Percentiles rank a stretch among this genome's conserved stretches.
phyloP scores from a whole-genome alignment of 2,329 filamentous ascomycete genomes.

The Ampelomyces quisqualis region DNA sequence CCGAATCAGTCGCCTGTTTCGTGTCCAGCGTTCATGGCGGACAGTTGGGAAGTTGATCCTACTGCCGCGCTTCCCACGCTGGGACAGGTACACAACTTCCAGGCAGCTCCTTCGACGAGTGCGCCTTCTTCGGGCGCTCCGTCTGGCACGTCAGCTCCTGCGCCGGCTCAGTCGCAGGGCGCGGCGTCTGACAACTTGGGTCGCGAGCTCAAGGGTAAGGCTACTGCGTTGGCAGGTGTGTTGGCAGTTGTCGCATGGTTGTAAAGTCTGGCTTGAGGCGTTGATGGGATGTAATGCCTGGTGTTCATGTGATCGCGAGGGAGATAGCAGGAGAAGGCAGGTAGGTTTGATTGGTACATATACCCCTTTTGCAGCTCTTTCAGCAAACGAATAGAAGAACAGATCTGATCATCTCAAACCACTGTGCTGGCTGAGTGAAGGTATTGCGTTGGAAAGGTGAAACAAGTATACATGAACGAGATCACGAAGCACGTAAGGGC shows the following conservation, averaged over 20 bases:
- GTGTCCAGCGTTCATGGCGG: conserved; percentile 69
- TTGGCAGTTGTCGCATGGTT: conserved; percentile 29
- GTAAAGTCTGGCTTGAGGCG: conserved; percentile 2
- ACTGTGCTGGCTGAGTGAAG: neutral
- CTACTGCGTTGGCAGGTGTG: conserved; percentile 19
- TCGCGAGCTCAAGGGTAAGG: conserved; percentile 24
- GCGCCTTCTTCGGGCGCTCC: neutral
- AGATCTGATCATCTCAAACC: neutral
- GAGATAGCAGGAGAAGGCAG: neutral
- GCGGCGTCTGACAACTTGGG: conserved; percentile 22
- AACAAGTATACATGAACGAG: neutral
- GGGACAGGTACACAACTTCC: conserved; percentile 47
- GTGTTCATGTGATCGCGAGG: neutral
- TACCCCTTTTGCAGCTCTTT: conserved; percentile 9
- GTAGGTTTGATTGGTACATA: conserved; percentile 14
- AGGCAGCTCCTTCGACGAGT: conserved; percentile 5
- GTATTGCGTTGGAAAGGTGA: neutral
- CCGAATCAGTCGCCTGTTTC: conserved; percentile 61
- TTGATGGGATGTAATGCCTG: neutral
- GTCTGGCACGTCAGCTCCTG: conserved; percentile 2
- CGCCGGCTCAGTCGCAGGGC: conserved; percentile 14
- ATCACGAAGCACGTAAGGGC: neutral
- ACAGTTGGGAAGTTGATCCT: conserved; percentile 72
- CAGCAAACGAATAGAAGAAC: neutral
- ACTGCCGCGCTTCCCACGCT: conserved; percentile 69